phyloP scores from a whole-genome alignment of 768 basidiomycete genomes.

The Boletus rufocinnamomeus region DNA sequence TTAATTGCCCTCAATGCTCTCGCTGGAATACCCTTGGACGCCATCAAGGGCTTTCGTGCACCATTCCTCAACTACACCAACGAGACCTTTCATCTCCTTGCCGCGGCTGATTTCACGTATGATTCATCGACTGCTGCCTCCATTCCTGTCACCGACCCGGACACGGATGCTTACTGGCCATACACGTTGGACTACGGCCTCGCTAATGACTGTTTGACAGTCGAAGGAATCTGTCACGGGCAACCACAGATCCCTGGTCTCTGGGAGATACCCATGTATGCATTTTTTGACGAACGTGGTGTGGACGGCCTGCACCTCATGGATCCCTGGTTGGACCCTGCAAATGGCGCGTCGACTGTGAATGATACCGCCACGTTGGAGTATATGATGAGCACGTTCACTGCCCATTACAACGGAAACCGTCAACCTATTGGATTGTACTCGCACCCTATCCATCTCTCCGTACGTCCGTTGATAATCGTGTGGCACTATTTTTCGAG shows the following conservation, averaged over 20 bases:
- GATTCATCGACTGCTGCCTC: slow-evolving; percentile 2
- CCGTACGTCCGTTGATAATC: background rate
- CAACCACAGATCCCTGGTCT: background rate
- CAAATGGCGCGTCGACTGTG: background rate
- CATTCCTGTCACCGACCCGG: slow-evolving; percentile 3
- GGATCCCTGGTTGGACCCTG: slow-evolving; percentile 1
- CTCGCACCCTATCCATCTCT: slow-evolving; percentile 1
- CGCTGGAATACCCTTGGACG: background rate
- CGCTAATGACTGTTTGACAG: slow-evolving; percentile 1
- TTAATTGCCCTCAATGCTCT: slow-evolving; percentile 1
- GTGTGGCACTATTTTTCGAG: background rate
- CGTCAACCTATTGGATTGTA: slow-evolving; percentile 1
- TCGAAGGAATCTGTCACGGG: background rate
- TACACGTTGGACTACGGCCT: slow-evolving; percentile 9
- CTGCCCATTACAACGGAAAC: background rate
- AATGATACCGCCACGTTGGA: background rate
- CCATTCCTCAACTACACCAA: slow-evolving; percentile 5
- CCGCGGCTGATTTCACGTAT: background rate
- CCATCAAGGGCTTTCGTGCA: slow-evolving; percentile 1
- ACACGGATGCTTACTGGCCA: slow-evolving; percentile 10
- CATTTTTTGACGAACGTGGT: slow-evolving; percentile 1
- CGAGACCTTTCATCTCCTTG: background rate
- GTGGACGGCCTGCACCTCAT: slow-evolving; percentile 1
- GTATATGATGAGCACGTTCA: background rate
- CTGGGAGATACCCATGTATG: slow-evolving; percentile 1